phyloP scores from a whole-genome alignment of 73 alveolate genomes.

The Paramecium caudatum region DNA sequence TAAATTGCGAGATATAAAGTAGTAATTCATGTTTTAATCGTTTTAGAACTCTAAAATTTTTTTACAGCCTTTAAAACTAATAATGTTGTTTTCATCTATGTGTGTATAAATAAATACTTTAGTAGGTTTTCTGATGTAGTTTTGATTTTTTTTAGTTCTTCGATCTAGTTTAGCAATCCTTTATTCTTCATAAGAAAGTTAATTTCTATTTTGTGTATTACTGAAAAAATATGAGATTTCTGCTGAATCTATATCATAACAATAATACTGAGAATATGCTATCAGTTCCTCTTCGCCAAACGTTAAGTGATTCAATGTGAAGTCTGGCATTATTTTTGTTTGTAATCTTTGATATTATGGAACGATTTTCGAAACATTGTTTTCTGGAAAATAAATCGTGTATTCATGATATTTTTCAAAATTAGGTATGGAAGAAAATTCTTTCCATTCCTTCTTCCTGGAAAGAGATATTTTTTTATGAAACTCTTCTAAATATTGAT shows the following conservation, averaged over 20 bases:
- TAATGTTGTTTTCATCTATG: slow-evolving; percentile 22
- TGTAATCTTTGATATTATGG: slow-evolving; percentile 9
- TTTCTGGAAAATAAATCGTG: slow-evolving; percentile 20
- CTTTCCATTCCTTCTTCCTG: slow-evolving; percentile 38
- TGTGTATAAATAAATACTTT: neutral
- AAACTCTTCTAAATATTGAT: slow-evolving; percentile 34
- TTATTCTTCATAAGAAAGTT: neutral
- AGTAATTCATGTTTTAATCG: no score
- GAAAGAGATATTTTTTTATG: slow-evolving; percentile 8
- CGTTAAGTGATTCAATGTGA: neutral
- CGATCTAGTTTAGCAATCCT: neutral
- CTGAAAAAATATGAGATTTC: neutral
- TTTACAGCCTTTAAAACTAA: slow-evolving; percentile 39
- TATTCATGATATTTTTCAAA: slow-evolving; percentile 46
- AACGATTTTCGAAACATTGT: slow-evolving; percentile 2
- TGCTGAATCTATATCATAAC: neutral
- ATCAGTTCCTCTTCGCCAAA: slow-evolving; percentile 36
- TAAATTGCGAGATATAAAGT: no score
- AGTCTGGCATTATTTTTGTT: slow-evolving; percentile 18
- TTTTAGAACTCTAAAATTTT: no score
- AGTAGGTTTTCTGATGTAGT: slow-evolving; percentile 26
- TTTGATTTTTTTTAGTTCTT: neutral
- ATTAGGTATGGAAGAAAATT: slow-evolving; percentile 2
- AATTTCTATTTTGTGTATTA: slow-evolving; percentile 19
- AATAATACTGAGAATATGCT: slow-evolving; percentile 9